A percentile compares a stretch with the other conserved stretches of the same genome.
Evolutionary conservation across 1,284 basidiomycete species (phyloP).

Genomic region (Apiotrichum sp.): DNA sequence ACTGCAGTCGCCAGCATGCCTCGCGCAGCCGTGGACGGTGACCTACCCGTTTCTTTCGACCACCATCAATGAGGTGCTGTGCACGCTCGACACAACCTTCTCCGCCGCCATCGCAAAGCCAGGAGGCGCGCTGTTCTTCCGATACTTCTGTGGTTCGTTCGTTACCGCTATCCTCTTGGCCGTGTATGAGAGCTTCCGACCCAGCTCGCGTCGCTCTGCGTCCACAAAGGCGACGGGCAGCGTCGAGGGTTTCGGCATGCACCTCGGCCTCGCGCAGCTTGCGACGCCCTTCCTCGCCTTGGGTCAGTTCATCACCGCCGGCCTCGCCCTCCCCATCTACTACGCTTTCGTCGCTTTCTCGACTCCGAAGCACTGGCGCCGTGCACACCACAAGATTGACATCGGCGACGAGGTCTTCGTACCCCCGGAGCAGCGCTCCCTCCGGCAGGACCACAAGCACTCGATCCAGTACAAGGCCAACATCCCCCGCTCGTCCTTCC

Average conservation of each 20-base stretch:
- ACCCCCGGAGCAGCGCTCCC: background rate
- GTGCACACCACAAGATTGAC: constrained; percentile 8
- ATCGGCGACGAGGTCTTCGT: constrained; percentile 12
- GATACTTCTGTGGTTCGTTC: constrained; percentile 5
- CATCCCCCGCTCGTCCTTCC: constrained; percentile 9
- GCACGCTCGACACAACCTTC: constrained; percentile 12
- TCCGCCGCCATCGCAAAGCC: background rate
- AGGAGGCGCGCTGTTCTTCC: background rate
- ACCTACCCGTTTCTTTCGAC: background rate
- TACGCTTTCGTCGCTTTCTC: constrained; percentile 8
- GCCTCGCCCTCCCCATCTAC: constrained; percentile 9
- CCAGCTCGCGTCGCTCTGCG: constrained; percentile 5
- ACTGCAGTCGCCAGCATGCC: constrained; percentile 3
- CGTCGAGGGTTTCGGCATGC: constrained; percentile 15
- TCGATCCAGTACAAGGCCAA: constrained; percentile 11
- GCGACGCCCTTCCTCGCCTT: background rate
- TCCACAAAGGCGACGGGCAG: constrained; percentile 2
- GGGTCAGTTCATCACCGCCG: constrained; percentile 12
- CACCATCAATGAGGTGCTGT: constrained; percentile 5
- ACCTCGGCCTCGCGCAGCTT: constrained; percentile 11
- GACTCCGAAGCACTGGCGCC: constrained; percentile 9
- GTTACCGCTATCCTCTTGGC: constrained; percentile 6
- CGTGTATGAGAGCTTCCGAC: constrained; percentile 16
- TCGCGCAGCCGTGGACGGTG: constrained; percentile 5
- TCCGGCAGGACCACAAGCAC: constrained; percentile 6